Evolutionary conservation across 164 flowering plant species (phyloP), one percentile per base, ranked within the genome.

Genomic region (Litsea cubeba): DNA sequence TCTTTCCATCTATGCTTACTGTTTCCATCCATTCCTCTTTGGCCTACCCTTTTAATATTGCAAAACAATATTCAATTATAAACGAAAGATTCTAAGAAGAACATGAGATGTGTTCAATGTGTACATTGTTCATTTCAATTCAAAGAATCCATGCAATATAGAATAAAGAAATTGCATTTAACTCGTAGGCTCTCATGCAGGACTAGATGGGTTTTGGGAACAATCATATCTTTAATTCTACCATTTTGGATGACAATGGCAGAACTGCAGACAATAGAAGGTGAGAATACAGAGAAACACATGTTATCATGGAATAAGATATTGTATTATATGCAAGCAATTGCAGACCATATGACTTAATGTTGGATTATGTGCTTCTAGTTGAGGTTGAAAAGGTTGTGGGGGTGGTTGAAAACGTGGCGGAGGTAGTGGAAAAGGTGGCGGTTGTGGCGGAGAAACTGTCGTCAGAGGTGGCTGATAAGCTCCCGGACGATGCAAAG

Each of bases 371-470:
- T 28, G 11, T 28, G n/a, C 32, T 46, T 14, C 7, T 32, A 66
- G 69, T 26, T 32, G 69, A 66, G 69, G 69, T 66, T 35, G 84
- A 81, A 64, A 60, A 28, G 35, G 71, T 75, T 7, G 60, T 62
- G 5, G 79, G 81, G 57, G 74, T 72, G 26, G 83, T 75, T 18
- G 88, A 85, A 70, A 4, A 74, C 11, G 73, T 77, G 58, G 73
- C 81, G 10, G 85, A 81, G 54, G 65, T 65, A 1, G 78, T 82
- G 65, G 87, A 81, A 60, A 77, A 73, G 67, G 71, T 81, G 1
- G 87, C 84, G 0, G 79, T 67, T 50, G 73, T 26, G 2, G 79
- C 80, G 26, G 88, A 82, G 69, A 83, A 80, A 72, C 26, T 80
- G 18, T 72, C 81, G 1, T 78, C 57, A 5, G 83, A 77, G 58